Percentiles rank a stretch among this genome's conserved stretches.
These are phyloP conservation scores for Silene conica DNA, from an alignment of 148 eudicot species.

Conservation along the genomic window DNA sequence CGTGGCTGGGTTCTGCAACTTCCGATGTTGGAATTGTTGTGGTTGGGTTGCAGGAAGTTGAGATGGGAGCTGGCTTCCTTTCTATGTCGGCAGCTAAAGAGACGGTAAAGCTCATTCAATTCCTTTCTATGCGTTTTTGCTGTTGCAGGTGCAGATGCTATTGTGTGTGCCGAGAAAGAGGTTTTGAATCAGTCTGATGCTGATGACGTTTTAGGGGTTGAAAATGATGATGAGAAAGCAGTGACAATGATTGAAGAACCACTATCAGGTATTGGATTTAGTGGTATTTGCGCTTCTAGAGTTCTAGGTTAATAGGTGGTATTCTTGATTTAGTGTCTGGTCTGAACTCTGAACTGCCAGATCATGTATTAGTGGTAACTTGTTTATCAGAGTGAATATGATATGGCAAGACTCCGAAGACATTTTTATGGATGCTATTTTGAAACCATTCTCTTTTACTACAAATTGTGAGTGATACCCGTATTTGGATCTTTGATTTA, in stretches of 20 bases:
- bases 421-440: neutral
- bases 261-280: slow-evolving; percentile 58
- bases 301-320: neutral
- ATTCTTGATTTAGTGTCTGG: neutral
- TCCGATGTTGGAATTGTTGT: slow-evolving; percentile 87
- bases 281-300: neutral
- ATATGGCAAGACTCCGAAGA: neutral
- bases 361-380: neutral
- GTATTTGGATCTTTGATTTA: neutral
- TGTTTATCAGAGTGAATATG: neutral
- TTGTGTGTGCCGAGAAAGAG: slow-evolving; percentile 72
- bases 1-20: slow-evolving; percentile 72
- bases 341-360: slow-evolving; percentile 2
- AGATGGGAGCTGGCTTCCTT: slow-evolving; percentile 99
- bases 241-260: slow-evolving; percentile 74
- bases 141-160: slow-evolving; percentile 49
- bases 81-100: slow-evolving; percentile 99
- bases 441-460: neutral
- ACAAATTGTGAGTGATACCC: neutral
- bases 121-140: neutral
- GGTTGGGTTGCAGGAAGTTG: slow-evolving; percentile 98
- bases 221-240: slow-evolving; percentile 71
- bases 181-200: slow-evolving; percentile 60
- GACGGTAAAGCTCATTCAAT: no score
- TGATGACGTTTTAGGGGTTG: slow-evolving; percentile 56